Conservation (phyloP, 108 stramenopile genomes). For the Skeletonema costatum region DNA sequence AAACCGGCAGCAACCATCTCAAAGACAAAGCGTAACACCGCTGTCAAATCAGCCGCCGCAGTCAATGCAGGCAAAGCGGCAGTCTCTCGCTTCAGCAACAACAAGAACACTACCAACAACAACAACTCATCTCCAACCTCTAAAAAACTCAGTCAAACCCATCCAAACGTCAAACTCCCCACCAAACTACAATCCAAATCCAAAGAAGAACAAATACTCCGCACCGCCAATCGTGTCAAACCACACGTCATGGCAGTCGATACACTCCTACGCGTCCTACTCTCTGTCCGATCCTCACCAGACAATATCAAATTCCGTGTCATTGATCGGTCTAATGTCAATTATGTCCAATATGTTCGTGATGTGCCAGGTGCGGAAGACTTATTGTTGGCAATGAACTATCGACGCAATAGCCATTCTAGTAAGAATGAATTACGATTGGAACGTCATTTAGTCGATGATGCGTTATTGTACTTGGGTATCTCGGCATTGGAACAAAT, state of each 20-base stretch:
- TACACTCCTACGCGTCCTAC: slow-evolving; percentile 62
- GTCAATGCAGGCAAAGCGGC: slow-evolving; percentile 58
- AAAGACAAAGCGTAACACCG: slow-evolving; percentile 3
- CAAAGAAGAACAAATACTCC: slow-evolving; percentile 78
- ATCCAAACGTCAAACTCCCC: slow-evolving; percentile 78
- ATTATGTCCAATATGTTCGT: slow-evolving; percentile 52
- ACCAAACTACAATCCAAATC: slow-evolving; percentile 69
- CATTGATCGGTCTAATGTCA: slow-evolving; percentile 64
- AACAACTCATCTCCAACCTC: slow-evolving; percentile 8
- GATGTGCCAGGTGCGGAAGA: slow-evolving; percentile 79
- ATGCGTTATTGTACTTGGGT: slow-evolving; percentile 74
- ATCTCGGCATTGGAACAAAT: slow-evolving; percentile 80
- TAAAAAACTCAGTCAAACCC: slow-evolving; percentile 30
- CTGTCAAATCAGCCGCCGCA: slow-evolving; percentile 42
- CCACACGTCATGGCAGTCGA: slow-evolving; percentile 75
- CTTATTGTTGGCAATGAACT: slow-evolving; percentile 78
- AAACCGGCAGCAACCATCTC: slow-evolving; percentile 7
- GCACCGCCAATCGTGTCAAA: slow-evolving; percentile 73
- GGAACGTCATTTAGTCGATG: slow-evolving; percentile 61
- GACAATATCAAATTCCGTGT: slow-evolving; percentile 60
- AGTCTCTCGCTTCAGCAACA: slow-evolving; percentile 21
- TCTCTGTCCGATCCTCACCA: slow-evolving; percentile 51
- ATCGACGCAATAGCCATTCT: slow-evolving; percentile 23
- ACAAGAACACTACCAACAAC: neutral
- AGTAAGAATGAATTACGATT: slow-evolving; percentile 47